Evolutionary conservation across 2,329 filamentous ascomycete species (phyloP).

Genomic region (Fusarium heterosporum): DNA sequence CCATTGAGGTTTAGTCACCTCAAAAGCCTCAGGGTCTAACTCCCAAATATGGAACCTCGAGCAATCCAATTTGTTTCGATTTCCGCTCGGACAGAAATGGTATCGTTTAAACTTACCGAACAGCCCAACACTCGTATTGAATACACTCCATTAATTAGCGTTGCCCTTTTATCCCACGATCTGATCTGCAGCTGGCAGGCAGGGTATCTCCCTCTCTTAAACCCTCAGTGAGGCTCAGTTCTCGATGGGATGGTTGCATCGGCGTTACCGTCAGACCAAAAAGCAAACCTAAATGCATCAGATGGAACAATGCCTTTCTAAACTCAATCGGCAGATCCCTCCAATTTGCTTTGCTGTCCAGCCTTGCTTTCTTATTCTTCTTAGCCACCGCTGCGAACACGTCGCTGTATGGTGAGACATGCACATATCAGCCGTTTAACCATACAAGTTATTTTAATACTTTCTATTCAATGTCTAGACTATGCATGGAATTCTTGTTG

Average conservation of each 20-base stretch:
- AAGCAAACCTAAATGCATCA: not conserved
- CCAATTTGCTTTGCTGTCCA: not conserved
- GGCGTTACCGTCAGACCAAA: constrained; percentile 22
- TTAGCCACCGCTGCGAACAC: constrained; percentile 17
- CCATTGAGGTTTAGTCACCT: constrained; percentile 7
- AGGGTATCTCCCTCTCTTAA: not conserved
- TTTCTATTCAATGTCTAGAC: constrained; percentile 7
- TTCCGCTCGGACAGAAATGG: constrained; percentile 13
- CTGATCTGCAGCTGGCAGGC: too few species aligned
- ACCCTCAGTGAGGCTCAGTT: not conserved
- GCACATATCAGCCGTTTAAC: constrained; percentile 16
- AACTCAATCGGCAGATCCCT: constrained; percentile 19
- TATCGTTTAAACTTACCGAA: not conserved
- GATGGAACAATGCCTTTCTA: not conserved
- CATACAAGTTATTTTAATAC: not conserved
- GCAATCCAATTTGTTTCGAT: constrained; percentile 27
- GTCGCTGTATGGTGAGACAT: constrained; percentile 26
- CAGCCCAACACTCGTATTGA: not conserved
- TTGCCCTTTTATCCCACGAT: not conserved
- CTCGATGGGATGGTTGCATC: constrained; percentile 35
- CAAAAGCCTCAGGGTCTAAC: constrained; percentile 21
- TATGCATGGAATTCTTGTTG: constrained; percentile 14
- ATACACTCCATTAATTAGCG: not conserved
- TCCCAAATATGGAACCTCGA: constrained; percentile 25
- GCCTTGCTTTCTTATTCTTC: constrained; percentile 1